phyloP scores from a whole-genome alignment of 257 asterid species.

The Nyctanthes arbortristis region DNA sequence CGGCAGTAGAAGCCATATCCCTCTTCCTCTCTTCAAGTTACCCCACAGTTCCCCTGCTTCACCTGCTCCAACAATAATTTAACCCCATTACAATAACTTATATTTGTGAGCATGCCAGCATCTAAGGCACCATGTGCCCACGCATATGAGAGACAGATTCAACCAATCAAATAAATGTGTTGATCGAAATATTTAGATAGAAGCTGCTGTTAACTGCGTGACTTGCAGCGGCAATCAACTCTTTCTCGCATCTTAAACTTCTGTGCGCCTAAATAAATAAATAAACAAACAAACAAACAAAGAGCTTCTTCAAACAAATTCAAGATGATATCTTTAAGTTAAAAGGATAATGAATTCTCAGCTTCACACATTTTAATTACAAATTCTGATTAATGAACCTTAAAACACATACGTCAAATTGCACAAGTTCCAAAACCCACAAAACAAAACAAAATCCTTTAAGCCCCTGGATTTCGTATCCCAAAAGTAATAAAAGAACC shows the following conservation, averaged over 20 bases:
- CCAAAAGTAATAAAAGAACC: slow-evolving; percentile 1
- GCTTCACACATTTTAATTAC: background rate
- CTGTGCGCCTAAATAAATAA: background rate
- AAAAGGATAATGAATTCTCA: slow-evolving; percentile 8
- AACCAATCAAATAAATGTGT: background rate
- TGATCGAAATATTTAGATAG: background rate
- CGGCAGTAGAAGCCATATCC: slow-evolving; percentile 53
- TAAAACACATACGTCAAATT: slow-evolving; percentile 17
- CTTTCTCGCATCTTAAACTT: background rate
- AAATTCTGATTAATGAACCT: background rate
- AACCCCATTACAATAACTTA: background rate
- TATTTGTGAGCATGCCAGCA: background rate
- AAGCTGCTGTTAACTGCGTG: background rate
- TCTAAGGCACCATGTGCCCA: background rate
- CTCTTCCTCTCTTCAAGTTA: slow-evolving; percentile 43
- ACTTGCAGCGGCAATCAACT: background rate
- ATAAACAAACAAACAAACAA: background rate
- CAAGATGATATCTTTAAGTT: slow-evolving; percentile 9
- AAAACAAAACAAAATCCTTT: slow-evolving; percentile 9
- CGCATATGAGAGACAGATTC: background rate
- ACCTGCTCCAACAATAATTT: slow-evolving; percentile 27
- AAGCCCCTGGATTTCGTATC: slow-evolving; percentile 33
- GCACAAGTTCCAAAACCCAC: slow-evolving; percentile 23
- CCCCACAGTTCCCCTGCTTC: slow-evolving; percentile 41
- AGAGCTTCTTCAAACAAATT: background rate